These are phyloP conservation scores for Domatiomyces globalis DNA, from an alignment of 2,329 filamentous ascomycete genomes.

Conservation along the genomic window DNA sequence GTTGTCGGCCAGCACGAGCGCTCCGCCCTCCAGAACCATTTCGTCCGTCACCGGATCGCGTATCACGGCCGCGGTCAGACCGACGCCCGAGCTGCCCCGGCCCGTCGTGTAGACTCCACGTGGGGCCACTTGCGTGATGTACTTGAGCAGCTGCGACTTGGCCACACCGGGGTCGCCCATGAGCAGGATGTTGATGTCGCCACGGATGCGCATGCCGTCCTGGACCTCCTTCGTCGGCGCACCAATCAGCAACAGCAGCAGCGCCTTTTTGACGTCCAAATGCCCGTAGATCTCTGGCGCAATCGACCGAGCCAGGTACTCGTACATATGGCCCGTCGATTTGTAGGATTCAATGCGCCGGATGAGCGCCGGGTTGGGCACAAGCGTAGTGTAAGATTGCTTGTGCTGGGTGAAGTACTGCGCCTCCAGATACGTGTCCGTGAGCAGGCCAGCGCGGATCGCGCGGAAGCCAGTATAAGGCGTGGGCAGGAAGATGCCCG, in stretches of 20 bases:
- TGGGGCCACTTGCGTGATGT: constrained; percentile 94
- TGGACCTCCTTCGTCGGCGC: constrained; percentile 94
- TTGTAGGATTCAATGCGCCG: constrained; percentile 74
- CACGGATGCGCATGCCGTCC: constrained; percentile 96
- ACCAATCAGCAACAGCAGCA: constrained; percentile 87
- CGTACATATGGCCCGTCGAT: constrained; percentile 81
- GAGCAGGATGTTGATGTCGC: constrained; percentile 94
- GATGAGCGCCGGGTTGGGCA: constrained; percentile 64
- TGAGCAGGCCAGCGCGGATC: constrained; percentile 87
- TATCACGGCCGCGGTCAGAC: constrained; percentile 68
- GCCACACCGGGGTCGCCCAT: constrained; percentile 99
- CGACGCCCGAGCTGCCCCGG: constrained; percentile 66
- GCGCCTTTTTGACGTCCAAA: constrained; percentile 91
- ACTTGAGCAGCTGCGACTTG: constrained; percentile 95
- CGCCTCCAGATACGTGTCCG: constrained; percentile 91
- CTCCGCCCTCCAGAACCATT: constrained; percentile 66
- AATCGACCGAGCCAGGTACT: constrained; percentile 88
- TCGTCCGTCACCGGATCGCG: constrained; percentile 68
- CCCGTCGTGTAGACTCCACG: constrained; percentile 77
- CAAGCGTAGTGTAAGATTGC: constrained; percentile 89
- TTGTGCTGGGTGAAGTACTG: constrained; percentile 93
- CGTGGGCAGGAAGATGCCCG: constrained; percentile 89
- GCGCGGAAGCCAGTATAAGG: constrained; percentile 99
- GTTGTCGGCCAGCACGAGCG: constrained; percentile 64
- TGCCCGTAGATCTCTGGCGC: constrained; percentile 96